Conservation (phyloP, 163 green algal species). For the Coccomyxa subellipsoidea region DNA sequence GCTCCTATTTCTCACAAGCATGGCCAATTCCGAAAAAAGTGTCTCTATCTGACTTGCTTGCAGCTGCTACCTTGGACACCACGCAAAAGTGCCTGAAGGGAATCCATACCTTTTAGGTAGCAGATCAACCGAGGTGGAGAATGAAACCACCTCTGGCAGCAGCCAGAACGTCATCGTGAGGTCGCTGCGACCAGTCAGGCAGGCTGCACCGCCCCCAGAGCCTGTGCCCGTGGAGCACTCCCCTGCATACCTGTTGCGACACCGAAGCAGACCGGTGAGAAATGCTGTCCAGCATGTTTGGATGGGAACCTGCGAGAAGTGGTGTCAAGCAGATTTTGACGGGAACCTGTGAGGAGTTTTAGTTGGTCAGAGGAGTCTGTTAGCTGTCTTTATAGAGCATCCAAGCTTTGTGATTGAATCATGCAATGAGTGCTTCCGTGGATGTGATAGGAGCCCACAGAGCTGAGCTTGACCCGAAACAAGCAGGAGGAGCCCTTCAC, state of each 20-base stretch:
- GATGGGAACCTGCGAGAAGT: background rate
- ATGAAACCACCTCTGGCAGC: background rate
- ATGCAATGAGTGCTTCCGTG: no score
- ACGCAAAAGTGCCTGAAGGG: no score
- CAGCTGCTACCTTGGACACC: no score
- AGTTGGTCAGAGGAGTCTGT: no score
- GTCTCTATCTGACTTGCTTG: no score
- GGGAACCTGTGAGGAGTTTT: no score
- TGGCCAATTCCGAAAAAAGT: no score
- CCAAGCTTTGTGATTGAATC: no score
- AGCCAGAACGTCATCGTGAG: background rate
- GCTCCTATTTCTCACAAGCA: no score
- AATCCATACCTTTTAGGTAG: no score
- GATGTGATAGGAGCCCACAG: background rate
- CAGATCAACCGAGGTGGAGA: background rate
- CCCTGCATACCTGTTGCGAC: slow-evolving; percentile 4
- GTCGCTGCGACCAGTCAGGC: slow-evolving; percentile 3
- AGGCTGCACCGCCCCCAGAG: slow-evolving; percentile 6
- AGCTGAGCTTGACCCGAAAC: background rate
- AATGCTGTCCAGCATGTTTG: no score
- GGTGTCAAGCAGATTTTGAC: background rate
- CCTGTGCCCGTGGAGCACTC: slow-evolving; percentile 20
- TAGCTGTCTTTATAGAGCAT: no score
- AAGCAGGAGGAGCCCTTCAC: background rate
- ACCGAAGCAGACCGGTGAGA: slow-evolving; percentile 1